phyloP scores from a whole-genome alignment of 352 stramenopile species.

The Stramenopiles sp. region DNA sequence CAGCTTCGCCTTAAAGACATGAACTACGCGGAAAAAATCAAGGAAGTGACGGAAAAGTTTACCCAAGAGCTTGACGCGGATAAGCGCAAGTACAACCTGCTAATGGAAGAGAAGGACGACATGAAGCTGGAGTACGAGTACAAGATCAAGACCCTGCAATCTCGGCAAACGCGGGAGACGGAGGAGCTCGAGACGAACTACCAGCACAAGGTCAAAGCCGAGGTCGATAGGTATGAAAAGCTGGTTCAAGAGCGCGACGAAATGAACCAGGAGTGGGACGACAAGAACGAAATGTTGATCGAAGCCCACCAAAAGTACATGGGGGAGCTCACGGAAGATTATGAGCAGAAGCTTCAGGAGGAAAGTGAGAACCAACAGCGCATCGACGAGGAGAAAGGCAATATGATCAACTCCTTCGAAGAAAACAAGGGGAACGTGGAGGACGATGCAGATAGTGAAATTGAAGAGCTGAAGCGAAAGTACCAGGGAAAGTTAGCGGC shows the following conservation, averaged over 20 bases:
- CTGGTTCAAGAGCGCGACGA: slow-evolving; percentile 34
- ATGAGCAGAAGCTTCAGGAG: slow-evolving; percentile 42
- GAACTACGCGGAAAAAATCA: slow-evolving; percentile 84
- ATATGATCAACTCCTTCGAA: slow-evolving; percentile 28
- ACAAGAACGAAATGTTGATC: slow-evolving; percentile 32
- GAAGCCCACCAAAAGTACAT: slow-evolving; percentile 29
- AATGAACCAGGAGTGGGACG: slow-evolving; percentile 32
- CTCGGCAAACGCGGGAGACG: slow-evolving; percentile 58
- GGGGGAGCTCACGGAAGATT: slow-evolving; percentile 45
- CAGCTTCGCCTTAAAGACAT: slow-evolving; percentile 79
- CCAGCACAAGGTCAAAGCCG: slow-evolving; percentile 43
- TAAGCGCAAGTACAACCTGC: slow-evolving; percentile 56
- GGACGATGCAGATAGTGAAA: slow-evolving; percentile 75
- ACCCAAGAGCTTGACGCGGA: slow-evolving; percentile 63
- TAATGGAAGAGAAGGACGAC: slow-evolving; percentile 61
- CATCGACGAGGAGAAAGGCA: slow-evolving; percentile 27
- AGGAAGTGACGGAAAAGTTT: slow-evolving; percentile 75
- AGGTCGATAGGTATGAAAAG: slow-evolving; percentile 32
- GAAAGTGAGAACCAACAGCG: slow-evolving; percentile 25
- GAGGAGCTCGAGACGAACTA: slow-evolving; percentile 67
- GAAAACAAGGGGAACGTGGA: slow-evolving; percentile 63
- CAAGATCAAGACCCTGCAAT: slow-evolving; percentile 62
- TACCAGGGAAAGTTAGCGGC: slow-evolving; percentile 60
- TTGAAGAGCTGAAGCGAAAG: slow-evolving; percentile 65
- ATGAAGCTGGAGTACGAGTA: slow-evolving; percentile 72